Conservation (phyloP, 1,139 yeast species). For the Arxiozyma heterogenica region DNA sequence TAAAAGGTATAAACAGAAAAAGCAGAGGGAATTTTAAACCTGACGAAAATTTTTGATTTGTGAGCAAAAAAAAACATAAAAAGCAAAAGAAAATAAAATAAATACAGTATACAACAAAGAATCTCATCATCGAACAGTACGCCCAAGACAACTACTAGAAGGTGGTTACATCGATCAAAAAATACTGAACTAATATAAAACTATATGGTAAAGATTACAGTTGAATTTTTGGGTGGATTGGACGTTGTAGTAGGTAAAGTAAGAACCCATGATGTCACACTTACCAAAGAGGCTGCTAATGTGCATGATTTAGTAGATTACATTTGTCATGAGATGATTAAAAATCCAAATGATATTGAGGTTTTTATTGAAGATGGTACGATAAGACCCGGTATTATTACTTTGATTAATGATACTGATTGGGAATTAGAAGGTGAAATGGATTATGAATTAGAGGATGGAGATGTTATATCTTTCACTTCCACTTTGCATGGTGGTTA, state of each 20-base stretch:
- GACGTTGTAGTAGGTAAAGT: constrained; percentile 54
- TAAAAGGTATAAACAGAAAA: no score
- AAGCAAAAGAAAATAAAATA: no score
- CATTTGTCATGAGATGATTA: constrained; percentile 47
- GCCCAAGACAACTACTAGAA: background rate
- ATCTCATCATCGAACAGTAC: background rate
- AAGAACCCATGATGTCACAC: constrained; percentile 37
- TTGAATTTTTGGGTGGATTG: constrained; percentile 56
- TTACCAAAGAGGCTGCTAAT: constrained; percentile 40
- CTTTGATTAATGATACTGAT: constrained; percentile 86
- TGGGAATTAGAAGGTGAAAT: constrained; percentile 95
- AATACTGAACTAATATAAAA: background rate
- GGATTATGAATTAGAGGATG: constrained; percentile 60
- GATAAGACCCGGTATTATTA: constrained; percentile 85
- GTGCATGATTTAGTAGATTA: constrained; percentile 49
- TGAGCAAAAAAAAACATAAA: no score
- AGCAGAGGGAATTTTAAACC: background rate
- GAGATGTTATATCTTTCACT: constrained; percentile 78
- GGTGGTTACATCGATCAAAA: background rate
- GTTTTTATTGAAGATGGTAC: constrained; percentile 74
- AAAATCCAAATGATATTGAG: constrained; percentile 54
- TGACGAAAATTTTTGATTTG: background rate
- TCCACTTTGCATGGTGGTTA: constrained; percentile 94
- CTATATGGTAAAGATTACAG: constrained; percentile 31
- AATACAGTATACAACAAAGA: background rate